Conservation (phyloP, 2,329 filamentous ascomycete genomes). For the Nemania sp. region DNA sequence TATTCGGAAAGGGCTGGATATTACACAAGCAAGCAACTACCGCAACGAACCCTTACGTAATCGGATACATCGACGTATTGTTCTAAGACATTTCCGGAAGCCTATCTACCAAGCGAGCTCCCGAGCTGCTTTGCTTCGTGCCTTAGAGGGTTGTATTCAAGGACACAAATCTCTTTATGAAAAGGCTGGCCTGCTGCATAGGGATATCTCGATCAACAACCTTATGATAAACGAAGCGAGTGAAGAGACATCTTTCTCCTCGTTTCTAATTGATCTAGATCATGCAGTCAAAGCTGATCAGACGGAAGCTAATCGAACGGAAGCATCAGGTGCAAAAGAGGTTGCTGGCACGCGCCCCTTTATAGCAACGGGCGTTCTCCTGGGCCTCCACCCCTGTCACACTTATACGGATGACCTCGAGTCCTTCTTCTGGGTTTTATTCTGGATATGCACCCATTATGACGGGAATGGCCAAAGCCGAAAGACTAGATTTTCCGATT, state of each 20-base stretch:
- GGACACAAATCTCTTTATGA: conserved; percentile 10
- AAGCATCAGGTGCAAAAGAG: conserved; percentile 39
- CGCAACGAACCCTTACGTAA: conserved; percentile 1
- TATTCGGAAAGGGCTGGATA: too few relatives aligned
- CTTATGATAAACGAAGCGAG: conserved; percentile 20
- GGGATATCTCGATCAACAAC: conserved; percentile 37
- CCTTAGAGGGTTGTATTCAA: conserved; percentile 7
- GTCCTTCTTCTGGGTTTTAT: conserved; percentile 4
- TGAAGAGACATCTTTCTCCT: not conserved
- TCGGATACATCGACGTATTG: conserved; percentile 6
- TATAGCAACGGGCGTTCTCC: conserved; percentile 51
- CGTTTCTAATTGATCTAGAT: conserved; percentile 29
- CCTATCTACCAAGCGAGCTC: conserved; percentile 18
- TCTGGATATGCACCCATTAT: too few relatives aligned
- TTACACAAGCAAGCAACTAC: not conserved
- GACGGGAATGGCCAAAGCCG: too few relatives aligned
- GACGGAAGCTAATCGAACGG: conserved; percentile 28
- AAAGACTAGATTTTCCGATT: conserved; percentile 26
- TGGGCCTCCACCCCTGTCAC: conserved; percentile 30
- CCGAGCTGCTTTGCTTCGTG: not conserved
- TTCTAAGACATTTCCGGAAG: conserved; percentile 7
- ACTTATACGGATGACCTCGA: not conserved
- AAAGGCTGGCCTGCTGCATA: conserved; percentile 42
- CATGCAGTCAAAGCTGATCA: conserved; percentile 38
- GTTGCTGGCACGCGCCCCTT: conserved; percentile 46